A percentile compares a stretch with the other conserved stretches of the same genome.
These are phyloP conservation scores for Solanum neorickii DNA, from an alignment of 257 asterid genomes.

Conservation along the genomic window DNA sequence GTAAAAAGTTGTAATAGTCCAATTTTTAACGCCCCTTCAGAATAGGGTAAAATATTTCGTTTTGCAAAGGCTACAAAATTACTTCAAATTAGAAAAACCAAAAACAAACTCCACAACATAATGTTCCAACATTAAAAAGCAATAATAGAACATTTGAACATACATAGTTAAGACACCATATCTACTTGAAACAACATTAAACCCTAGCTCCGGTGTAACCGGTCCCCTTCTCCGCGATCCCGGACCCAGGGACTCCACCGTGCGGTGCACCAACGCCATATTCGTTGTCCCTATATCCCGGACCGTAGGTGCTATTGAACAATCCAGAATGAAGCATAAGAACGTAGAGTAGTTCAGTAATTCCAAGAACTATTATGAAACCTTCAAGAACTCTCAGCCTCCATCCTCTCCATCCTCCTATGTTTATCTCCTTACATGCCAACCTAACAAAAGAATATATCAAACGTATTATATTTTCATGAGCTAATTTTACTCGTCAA, in stretches of 20 bases:
- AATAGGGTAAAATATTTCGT: no score
- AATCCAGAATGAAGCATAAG: slow-evolving; percentile 63
- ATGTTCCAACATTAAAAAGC: background rate
- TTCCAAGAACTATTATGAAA: slow-evolving; percentile 43
- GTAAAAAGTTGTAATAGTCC: no score
- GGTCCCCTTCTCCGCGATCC: slow-evolving; percentile 28
- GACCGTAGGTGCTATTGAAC: slow-evolving; percentile 61
- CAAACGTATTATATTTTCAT: no score
- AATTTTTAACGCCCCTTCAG: no score
- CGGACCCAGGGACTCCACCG: background rate
- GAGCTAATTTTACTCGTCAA: no score
- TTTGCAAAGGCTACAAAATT: background rate
- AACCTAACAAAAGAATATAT: slow-evolving; percentile 12
- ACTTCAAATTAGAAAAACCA: background rate
- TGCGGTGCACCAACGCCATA: slow-evolving; percentile 18
- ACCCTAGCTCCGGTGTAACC: slow-evolving; percentile 23
- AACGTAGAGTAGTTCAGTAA: slow-evolving; percentile 60
- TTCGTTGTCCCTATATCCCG: slow-evolving; percentile 29
- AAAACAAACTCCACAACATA: background rate
- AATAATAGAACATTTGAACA: background rate
- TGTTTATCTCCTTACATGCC: slow-evolving; percentile 78
- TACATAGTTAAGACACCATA: background rate
- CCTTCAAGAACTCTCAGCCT: slow-evolving; percentile 75
- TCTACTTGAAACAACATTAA: background rate
- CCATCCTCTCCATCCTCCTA: slow-evolving; percentile 89